These are phyloP conservation scores for Arachnomyces sp. DNA, from an alignment of 2,329 filamentous ascomycete genomes.

Conservation along the genomic window DNA sequence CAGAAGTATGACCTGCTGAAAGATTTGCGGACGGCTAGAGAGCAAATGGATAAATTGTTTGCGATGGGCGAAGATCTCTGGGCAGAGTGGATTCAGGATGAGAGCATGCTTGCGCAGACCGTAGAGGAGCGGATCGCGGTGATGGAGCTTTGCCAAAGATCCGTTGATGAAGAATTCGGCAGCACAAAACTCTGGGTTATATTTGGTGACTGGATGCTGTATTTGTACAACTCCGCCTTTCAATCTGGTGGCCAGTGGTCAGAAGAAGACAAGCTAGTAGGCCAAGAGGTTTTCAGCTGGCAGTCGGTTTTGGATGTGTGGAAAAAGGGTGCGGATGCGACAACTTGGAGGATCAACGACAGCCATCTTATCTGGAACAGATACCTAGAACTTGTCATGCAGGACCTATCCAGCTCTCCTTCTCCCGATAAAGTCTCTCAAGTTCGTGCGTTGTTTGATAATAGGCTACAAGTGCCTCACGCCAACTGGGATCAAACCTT, in stretches of 20 bases:
- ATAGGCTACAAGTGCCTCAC: slow-evolving; percentile 52
- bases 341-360: slow-evolving; percentile 54
- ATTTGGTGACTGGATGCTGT: slow-evolving; percentile 55
- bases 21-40: slow-evolving; percentile 42
- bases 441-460: slow-evolving; percentile 45
- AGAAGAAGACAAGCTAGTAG: slow-evolving; percentile 51
- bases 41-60: slow-evolving; percentile 55
- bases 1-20: slow-evolving; percentile 39
- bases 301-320: slow-evolving; percentile 50
- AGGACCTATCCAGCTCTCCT: slow-evolving; percentile 44
- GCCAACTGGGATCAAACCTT: slow-evolving; percentile 53
- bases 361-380: slow-evolving; percentile 57
- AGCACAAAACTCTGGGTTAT: slow-evolving; percentile 56
- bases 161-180: slow-evolving; percentile 54
- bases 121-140: slow-evolving; percentile 52
- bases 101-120: slow-evolving; percentile 49
- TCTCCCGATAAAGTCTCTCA: slow-evolving; percentile 42
- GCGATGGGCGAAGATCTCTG: slow-evolving; percentile 57
- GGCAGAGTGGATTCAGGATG: slow-evolving; percentile 57
- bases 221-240: slow-evolving; percentile 48
- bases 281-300: slow-evolving; percentile 52
- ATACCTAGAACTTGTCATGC: slow-evolving; percentile 48
- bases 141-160: slow-evolving; percentile 53
- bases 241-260: slow-evolving; percentile 31
- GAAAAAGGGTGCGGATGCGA: slow-evolving; percentile 49